Conservation (phyloP, 257 asterid species). For the Salvia rosmarinus region DNA sequence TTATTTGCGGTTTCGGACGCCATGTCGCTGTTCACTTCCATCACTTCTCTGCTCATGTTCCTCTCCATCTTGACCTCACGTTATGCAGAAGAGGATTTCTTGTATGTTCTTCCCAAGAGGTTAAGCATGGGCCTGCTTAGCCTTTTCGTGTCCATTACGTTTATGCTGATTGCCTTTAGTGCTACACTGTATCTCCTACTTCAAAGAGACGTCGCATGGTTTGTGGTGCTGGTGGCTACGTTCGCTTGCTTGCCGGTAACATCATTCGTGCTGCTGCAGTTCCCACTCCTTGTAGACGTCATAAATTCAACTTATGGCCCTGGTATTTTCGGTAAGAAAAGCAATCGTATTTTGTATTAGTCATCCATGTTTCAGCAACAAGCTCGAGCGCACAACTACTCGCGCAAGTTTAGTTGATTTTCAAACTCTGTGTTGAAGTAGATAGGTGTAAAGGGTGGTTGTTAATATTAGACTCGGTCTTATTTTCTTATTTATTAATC, state of each 20-base stretch:
- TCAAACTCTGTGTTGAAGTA: too few species aligned
- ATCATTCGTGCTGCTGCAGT: constrained; percentile 20
- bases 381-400: too few species aligned
- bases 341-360: not conserved
- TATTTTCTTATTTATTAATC: too few species aligned
- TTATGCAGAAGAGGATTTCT: constrained; percentile 27
- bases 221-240: not conserved
- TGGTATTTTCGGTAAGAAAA: constrained; percentile 19
- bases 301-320: constrained; percentile 8
- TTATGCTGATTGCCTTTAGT: constrained; percentile 13
- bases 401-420: too few species aligned
- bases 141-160: constrained; percentile 14
- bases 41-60: constrained; percentile 34
- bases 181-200: constrained; percentile 7
- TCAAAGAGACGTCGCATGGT: not conserved
- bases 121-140: constrained; percentile 12
- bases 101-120: constrained; percentile 27
- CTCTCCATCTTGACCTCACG: constrained; percentile 33
- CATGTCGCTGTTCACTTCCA: constrained; percentile 30
- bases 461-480: too few species aligned
- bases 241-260: not conserved
- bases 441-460: too few species aligned
- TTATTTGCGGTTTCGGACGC: constrained; percentile 27
- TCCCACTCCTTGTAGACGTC: constrained; percentile 21
- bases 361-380: too few species aligned